These are phyloP conservation scores for Coemansia sp. DNA, from an alignment of 192 early-diverging fungal genomes.

Conservation along the genomic window DNA sequence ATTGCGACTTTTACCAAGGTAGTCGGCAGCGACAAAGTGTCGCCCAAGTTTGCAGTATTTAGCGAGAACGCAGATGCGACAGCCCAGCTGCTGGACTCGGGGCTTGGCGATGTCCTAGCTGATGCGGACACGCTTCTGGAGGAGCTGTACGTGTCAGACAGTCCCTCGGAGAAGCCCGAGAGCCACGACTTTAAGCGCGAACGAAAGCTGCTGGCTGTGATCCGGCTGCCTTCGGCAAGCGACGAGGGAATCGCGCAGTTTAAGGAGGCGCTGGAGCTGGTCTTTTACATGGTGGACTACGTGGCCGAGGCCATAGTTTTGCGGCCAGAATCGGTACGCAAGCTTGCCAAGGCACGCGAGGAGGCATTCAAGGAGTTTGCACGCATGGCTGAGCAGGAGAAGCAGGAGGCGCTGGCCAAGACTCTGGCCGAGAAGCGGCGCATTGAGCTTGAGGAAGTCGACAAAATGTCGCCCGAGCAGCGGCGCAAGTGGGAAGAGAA, in stretches of 20 bases:
- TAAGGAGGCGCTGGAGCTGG: conserved; percentile 44
- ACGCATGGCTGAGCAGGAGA: conserved; percentile 61
- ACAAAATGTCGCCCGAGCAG: conserved; percentile 69
- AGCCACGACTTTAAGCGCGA: conserved; percentile 50
- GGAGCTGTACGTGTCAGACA: conserved; percentile 57
- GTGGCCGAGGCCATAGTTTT: conserved; percentile 27
- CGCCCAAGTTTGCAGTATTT: conserved; percentile 48
- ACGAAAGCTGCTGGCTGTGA: conserved; percentile 41
- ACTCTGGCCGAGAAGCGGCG: conserved; percentile 64
- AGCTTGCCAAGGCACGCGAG: conserved; percentile 62
- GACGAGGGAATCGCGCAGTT: conserved; percentile 11
- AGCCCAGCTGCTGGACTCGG: conserved; percentile 48
- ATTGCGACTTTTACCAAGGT: conserved; percentile 45
- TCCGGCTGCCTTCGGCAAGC: conserved; percentile 33
- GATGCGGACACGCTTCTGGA: conserved; percentile 49
- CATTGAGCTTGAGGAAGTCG: conserved; percentile 59
- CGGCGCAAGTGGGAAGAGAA: conserved; percentile 85
- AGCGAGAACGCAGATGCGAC: conserved; percentile 60
- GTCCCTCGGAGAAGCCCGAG: conserved; percentile 57
- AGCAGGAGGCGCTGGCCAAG: conserved; percentile 66
- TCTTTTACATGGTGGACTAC: conserved; percentile 40
- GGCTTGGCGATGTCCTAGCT: conserved; percentile 47
- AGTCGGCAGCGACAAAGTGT: conserved; percentile 10
- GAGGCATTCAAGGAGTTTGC: conserved; percentile 60
- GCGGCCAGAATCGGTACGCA: conserved; percentile 49